Evolutionary conservation across 192 early-diverging fungal genomes (phyloP).

Genomic region (Coemansia sp.): DNA sequence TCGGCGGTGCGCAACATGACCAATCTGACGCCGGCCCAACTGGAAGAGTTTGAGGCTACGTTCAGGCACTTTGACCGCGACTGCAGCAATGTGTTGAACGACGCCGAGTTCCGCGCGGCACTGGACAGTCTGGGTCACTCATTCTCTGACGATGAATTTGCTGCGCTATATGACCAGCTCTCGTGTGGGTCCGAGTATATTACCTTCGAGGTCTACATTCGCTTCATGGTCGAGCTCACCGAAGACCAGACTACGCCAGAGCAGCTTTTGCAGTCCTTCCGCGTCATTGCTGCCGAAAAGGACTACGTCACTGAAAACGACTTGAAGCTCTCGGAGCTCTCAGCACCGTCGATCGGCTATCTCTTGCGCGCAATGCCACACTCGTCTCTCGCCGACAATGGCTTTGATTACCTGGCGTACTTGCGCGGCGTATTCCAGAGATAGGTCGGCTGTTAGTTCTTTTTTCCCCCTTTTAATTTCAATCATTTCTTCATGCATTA

Average conservation of each 20-base stretch:
- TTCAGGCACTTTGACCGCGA: constrained; percentile 94
- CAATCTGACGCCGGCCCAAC: constrained; percentile 87
- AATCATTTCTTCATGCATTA: background rate
- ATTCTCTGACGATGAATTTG: constrained; percentile 75
- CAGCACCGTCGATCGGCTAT: constrained; percentile 69
- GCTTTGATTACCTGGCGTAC: constrained; percentile 78
- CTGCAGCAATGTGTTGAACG: constrained; percentile 71
- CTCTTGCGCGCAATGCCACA: constrained; percentile 75
- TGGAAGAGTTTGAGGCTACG: constrained; percentile 89
- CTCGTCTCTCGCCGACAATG: constrained; percentile 54
- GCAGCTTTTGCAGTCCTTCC: constrained; percentile 83
- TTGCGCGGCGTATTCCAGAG: constrained; percentile 53
- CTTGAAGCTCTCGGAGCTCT: constrained; percentile 75
- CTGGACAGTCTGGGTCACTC: constrained; percentile 75
- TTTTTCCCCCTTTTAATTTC: background rate
- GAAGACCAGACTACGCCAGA: constrained; percentile 90
- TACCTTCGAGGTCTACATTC: constrained; percentile 87
- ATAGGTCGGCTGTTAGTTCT: background rate
- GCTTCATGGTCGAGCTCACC: constrained; percentile 78
- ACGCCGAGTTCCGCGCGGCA: constrained; percentile 82
- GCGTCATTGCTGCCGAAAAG: constrained; percentile 81
- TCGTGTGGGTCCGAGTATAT: constrained; percentile 64
- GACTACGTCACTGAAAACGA: constrained; percentile 84
- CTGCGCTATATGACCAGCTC: constrained; percentile 63
- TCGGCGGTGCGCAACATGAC: constrained; percentile 90